A percentile compares a stretch with the other conserved stretches of the same genome.
Conservation (phyloP, 78 protist genomes). For the Neovahlkampfia damariscottae region DNA sequence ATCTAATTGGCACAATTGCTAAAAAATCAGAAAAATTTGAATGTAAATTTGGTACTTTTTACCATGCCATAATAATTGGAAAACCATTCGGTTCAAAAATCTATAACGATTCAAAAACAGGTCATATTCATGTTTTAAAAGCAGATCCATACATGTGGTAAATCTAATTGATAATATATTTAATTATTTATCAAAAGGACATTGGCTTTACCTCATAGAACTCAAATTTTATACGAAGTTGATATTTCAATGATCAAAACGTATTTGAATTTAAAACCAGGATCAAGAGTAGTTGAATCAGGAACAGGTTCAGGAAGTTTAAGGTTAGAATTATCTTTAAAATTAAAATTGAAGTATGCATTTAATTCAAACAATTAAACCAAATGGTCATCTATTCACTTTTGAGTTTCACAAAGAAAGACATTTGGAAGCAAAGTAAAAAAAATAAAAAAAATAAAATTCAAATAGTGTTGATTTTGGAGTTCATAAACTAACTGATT, state of each 20-base stretch:
- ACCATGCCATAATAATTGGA: neutral
- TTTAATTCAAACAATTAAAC: too few species aligned
- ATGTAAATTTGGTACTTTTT: neutral
- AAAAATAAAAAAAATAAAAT: slow-evolving; percentile 17
- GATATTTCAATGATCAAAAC: slow-evolving; percentile 51
- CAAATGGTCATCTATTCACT: slow-evolving; percentile 61
- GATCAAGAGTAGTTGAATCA: slow-evolving; percentile 54
- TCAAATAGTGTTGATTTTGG: too few species aligned
- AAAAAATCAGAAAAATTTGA: neutral
- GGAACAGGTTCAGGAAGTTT: slow-evolving; percentile 81
- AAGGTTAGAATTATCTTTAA: too few species aligned
- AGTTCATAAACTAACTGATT: neutral
- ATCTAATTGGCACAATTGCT: neutral
- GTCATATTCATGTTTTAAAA: neutral
- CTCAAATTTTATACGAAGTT: slow-evolving; percentile 64
- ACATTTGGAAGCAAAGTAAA: slow-evolving; percentile 23
- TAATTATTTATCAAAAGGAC: slow-evolving; percentile 66
- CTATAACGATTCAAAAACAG: neutral
- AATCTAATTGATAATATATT: neutral
- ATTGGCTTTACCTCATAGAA: slow-evolving; percentile 48
- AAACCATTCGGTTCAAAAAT: neutral
- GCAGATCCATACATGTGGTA: neutral
- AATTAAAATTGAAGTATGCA: too few species aligned
- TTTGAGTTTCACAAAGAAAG: slow-evolving; percentile 73
- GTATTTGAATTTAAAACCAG: slow-evolving; percentile 52